phyloP scores from a whole-genome alignment of 2,329 filamentous ascomycete genomes.

The Neoarthrinium moseri region DNA sequence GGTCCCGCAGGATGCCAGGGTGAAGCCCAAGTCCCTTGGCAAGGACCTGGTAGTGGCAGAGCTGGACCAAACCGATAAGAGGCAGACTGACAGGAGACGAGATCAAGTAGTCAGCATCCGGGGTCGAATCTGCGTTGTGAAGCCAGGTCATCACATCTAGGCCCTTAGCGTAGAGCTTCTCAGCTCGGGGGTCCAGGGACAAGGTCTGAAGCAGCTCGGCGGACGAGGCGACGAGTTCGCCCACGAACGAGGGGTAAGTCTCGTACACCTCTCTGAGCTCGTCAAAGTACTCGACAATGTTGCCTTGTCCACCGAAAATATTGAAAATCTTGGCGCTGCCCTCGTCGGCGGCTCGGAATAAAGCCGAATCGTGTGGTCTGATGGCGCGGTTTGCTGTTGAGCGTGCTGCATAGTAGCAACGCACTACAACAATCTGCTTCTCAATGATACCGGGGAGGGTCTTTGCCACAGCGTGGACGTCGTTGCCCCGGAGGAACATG shows the following conservation, averaged over 20 bases:
- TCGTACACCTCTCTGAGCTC: conserved; percentile 89
- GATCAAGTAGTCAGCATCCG: conserved; percentile 90
- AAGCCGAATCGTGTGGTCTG: conserved; percentile 88
- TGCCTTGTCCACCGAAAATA: conserved; percentile 95
- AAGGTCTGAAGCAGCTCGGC: conserved; percentile 86
- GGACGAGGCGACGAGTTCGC: conserved; percentile 76
- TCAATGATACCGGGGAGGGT: conserved; percentile 83
- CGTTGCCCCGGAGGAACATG: conserved; percentile 90
- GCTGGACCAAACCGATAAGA: conserved; percentile 91
- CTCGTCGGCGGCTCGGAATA: conserved; percentile 85
- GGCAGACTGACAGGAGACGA: conserved; percentile 95
- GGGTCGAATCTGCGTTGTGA: conserved; percentile 82
- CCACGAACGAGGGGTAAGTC: conserved; percentile 88
- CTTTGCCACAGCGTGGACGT: conserved; percentile 88
- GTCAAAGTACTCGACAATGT: conserved; percentile 99
- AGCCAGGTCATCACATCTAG: conserved; percentile 94
- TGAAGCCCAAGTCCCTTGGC: conserved; percentile 89
- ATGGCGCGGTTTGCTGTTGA: conserved; percentile 81
- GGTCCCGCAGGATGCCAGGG: conserved; percentile 82
- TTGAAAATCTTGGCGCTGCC: conserved; percentile 83
- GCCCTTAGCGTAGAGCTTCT: conserved; percentile 97
- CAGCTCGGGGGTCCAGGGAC: conserved; percentile 78
- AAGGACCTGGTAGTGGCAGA: conserved; percentile 92
- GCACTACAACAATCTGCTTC: conserved; percentile 89
- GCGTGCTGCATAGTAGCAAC: conserved; percentile 88